A percentile compares a stretch with the other conserved stretches of the same genome.
These are phyloP conservation scores for Alternaria gansuensis DNA, from an alignment of 2,329 filamentous ascomycete genomes.

Conservation along the genomic window DNA sequence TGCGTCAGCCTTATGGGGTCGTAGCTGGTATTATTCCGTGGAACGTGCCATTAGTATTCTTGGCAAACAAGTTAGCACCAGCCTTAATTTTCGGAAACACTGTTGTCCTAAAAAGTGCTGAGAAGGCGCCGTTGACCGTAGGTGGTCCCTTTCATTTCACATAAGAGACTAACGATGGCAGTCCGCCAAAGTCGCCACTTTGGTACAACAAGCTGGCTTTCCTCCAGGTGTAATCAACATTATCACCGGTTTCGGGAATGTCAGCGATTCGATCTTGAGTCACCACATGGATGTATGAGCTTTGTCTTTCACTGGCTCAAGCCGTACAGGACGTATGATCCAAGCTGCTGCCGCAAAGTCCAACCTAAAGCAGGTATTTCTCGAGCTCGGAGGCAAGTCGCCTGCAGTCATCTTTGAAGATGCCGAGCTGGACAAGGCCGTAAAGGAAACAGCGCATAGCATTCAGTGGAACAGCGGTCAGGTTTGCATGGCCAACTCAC, in stretches of 20 bases:
- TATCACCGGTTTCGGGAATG: slow-evolving; percentile 78
- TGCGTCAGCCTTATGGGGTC: slow-evolving; percentile 81
- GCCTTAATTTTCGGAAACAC: slow-evolving; percentile 49
- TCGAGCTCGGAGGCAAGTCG: slow-evolving; percentile 88
- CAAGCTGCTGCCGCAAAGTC: slow-evolving; percentile 74
- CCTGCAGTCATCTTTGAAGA: slow-evolving; percentile 84
- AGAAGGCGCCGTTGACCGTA: slow-evolving; percentile 71
- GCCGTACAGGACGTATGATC: slow-evolving; percentile 87
- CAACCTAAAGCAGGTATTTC: slow-evolving; percentile 85
- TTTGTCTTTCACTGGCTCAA: slow-evolving; percentile 82
- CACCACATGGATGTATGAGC: slow-evolving; percentile 85
- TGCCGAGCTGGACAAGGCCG: slow-evolving; percentile 78
- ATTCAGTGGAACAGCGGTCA: slow-evolving; percentile 67
- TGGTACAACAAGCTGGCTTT: slow-evolving; percentile 80
- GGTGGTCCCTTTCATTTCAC: slow-evolving; percentile 62
- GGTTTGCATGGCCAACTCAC: slow-evolving; percentile 67
- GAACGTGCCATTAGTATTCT: slow-evolving; percentile 43
- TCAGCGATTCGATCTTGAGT: slow-evolving; percentile 79
- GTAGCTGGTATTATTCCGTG: slow-evolving; percentile 81
- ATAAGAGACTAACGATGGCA: slow-evolving; percentile 66
- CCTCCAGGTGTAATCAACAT: slow-evolving; percentile 83
- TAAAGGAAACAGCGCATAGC: slow-evolving; percentile 61
- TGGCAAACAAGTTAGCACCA: slow-evolving; percentile 40
- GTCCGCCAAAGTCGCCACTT: slow-evolving; percentile 81
- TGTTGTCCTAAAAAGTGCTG: slow-evolving; percentile 48